Base-by-base conservation (phyloP, 306 rosid species). In the Mimosa bimucronata region DNA sequence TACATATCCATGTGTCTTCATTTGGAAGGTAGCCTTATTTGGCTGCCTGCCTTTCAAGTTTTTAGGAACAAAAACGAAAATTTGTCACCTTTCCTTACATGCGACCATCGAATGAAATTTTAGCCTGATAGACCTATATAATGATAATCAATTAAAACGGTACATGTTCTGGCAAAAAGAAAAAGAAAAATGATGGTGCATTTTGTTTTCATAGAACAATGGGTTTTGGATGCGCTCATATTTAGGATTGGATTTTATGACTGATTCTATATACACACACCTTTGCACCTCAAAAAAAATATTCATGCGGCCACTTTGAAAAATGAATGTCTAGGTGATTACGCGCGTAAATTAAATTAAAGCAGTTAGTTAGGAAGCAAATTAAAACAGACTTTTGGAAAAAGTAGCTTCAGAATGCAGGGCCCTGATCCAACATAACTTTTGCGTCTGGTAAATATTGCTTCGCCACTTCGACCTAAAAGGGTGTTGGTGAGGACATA, bases 401-500 rank as follows among this genome's bases (percentile, higher is more conserved):
- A 66, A 79, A 53, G 38, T 19, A 7, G 60, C 11, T 16, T 66
- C 12, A 10, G 30, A 28, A 18, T 65, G 57, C 46, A 52, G 28
- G 34, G 67, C 18, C 68, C 61, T 48, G 29, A 61, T 77, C 73
- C 84, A 86, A 41, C 72, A 71, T 72, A 82, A 65, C 82, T 42
- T 83, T 83, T 40, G 55, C 23, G 19, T 14, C 23, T 9, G 23
- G 37, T 30, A 62, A 48, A 41, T 46, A 44, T 68, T 75, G 40
- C 31, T 75, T 74, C 31, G 62, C 64, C 71, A 66, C 11, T 9
- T 64, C 44, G 48, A 75, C 73, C 45, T 64, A 65, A 62, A 52
- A 80, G 37, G 48, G 53, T 64, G 21, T 18, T 80, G 73, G 81
- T 31, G 29, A 19, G 37, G 18, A 60, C 11, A 72, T 74, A 75